Percentiles rank a stretch among this genome's conserved stretches.
Conservation (phyloP, 2,329 filamentous ascomycete genomes). For the Aspergillus sclerotialis region DNA sequence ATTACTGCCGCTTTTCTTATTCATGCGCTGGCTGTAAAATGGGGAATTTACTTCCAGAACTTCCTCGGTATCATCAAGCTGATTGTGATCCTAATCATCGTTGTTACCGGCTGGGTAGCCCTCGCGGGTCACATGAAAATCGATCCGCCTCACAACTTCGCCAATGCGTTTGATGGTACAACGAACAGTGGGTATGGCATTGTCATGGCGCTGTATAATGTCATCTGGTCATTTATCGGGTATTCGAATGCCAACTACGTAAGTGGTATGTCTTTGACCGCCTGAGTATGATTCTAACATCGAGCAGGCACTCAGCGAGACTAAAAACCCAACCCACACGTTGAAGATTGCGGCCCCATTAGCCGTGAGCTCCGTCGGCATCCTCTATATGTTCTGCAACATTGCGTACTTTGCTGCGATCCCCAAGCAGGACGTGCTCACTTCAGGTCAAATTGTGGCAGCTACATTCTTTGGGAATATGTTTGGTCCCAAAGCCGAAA, state of each 20-base stretch:
- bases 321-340: conserved; percentile 51
- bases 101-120: conserved; percentile 37
- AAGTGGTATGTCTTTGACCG: conserved; percentile 12
- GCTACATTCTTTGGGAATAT: conserved; percentile 55
- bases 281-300: conserved; percentile 10
- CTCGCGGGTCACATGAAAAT: conserved; percentile 32
- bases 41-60: conserved; percentile 45
- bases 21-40: conserved; percentile 41
- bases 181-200: conserved; percentile 38
- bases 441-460: conserved; percentile 49
- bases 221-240: conserved; percentile 56
- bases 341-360: conserved; percentile 51
- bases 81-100: conserved; percentile 42
- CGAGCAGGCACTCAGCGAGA: conserved; percentile 44
- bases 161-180: conserved; percentile 32
- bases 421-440: conserved; percentile 48
- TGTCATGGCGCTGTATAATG: conserved; percentile 55
- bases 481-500: conserved; percentile 49
- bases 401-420: conserved; percentile 55
- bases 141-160: conserved; percentile 31
- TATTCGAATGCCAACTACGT: conserved; percentile 59
- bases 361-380: conserved; percentile 48
- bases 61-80: conserved; percentile 45
- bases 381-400: conserved; percentile 53
- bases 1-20: conserved; percentile 43